Percentiles rank a stretch among this genome's conserved stretches.
Conservation (phyloP, 2,329 filamentous ascomycete species). For the Aureobasidium zeae region DNA sequence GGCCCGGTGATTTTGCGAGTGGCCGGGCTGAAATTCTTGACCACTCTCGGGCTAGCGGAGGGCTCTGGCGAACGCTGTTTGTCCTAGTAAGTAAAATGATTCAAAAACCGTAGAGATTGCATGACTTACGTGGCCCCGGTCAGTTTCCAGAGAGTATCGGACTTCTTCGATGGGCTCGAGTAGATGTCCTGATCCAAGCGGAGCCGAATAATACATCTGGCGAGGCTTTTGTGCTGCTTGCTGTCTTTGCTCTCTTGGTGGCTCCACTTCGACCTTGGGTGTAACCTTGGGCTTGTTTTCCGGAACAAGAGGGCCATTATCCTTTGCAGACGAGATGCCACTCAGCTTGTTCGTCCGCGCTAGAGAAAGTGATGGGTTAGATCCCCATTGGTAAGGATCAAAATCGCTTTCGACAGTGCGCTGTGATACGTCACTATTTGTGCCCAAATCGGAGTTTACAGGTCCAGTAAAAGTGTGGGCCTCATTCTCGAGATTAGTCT, state of each 20-base stretch:
- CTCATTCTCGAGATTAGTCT: slow-evolving; percentile 62
- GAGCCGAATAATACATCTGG: slow-evolving; percentile 25
- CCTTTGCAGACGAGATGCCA: slow-evolving; percentile 44
- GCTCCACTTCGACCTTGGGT: slow-evolving; percentile 16
- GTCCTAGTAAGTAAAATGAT: background rate
- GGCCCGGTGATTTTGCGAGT: slow-evolving; percentile 40
- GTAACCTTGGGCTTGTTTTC: slow-evolving; percentile 25
- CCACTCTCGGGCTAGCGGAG: slow-evolving; percentile 8
- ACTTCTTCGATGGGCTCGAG: slow-evolving; percentile 45
- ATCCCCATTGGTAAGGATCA: slow-evolving; percentile 42
- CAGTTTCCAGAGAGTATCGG: slow-evolving; percentile 41
- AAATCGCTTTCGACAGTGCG: slow-evolving; percentile 28
- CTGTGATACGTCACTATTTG: slow-evolving; percentile 29
- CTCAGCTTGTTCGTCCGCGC: slow-evolving; percentile 17
- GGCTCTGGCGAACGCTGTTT: slow-evolving; percentile 13
- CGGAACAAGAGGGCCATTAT: slow-evolving; percentile 52
- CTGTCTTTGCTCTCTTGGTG: slow-evolving; percentile 5
- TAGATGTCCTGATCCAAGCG: slow-evolving; percentile 30
- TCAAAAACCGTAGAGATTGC: background rate
- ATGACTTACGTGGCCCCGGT: slow-evolving; percentile 28
- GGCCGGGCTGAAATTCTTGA: background rate
- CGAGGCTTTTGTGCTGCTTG: slow-evolving; percentile 11
- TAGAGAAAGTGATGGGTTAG: slow-evolving; percentile 33
- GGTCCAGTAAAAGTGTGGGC: slow-evolving; percentile 55
- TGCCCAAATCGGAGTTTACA: slow-evolving; percentile 20